phyloP scores from a whole-genome alignment of 371 early-diverging fungal genomes.

The Circinella umbellata region DNA sequence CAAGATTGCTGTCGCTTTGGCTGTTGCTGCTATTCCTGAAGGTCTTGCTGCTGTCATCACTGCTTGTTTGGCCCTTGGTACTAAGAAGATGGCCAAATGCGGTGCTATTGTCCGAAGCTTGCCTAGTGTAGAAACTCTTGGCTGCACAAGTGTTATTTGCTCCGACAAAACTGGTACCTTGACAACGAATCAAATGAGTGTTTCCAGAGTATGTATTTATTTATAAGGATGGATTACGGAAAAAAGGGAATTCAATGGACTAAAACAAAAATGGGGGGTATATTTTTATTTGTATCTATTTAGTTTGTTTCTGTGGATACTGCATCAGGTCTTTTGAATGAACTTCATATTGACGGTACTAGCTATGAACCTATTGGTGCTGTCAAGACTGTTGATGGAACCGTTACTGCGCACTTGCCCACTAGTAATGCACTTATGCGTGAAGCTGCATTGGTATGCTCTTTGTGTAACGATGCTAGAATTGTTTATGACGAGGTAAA shows the following conservation, averaged over 20 bases:
- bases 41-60: conserved; percentile 98
- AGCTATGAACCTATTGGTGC: conserved; percentile 87
- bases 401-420: conserved; percentile 52
- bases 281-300: neutral
- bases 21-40: conserved; percentile 99
- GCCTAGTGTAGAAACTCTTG: conserved; percentile 95
- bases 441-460: conserved; percentile 81
- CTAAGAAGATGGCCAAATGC: conserved; percentile 95
- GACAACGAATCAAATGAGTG: conserved; percentile 98
- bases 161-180: conserved; percentile 99
- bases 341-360: conserved; percentile 79
- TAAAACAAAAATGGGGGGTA: neutral
- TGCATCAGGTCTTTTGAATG: conserved; percentile 55
- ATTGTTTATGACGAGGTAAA: conserved; percentile 76
- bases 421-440: conserved; percentile 59
- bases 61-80: conserved; percentile 95
- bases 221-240: neutral
- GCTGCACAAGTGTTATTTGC: conserved; percentile 96
- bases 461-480: conserved; percentile 92
- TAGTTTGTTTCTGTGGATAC: conserved; percentile 48
- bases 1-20: conserved; percentile 98
- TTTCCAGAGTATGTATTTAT: conserved; percentile 63
- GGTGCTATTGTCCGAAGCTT: conserved; percentile 96
- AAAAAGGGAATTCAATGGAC: too few relatives aligned
- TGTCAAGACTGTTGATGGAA: conserved; percentile 55